Base-by-base conservation (phyloP, 192 early-diverging fungal species). In the Entomortierella parvispora region DNA sequence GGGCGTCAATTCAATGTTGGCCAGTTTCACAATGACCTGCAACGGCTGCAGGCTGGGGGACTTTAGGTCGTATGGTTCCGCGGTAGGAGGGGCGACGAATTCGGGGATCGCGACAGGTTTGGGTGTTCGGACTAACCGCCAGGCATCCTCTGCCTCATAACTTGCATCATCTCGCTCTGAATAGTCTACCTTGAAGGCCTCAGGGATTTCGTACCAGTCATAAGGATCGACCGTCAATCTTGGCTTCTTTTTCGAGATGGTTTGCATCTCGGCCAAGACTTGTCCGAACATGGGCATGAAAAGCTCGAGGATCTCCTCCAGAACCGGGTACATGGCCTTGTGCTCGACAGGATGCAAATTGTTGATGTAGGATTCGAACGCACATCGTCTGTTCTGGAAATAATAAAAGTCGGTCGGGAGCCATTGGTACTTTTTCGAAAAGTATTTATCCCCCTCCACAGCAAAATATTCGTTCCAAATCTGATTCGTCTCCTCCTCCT, bases 241-340 rank as follows among this genome's bases (percentile, higher is more conserved):
- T 25, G 45, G 10, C 3, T 31, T 45, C 43, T 61, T 52, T 20
- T 3, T 15, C 7, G 17, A 3, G 14, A 69, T 29, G 17, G 34
- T 42, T 32, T 31, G 49, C 68, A 69, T 69, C 20, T 69, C 68
- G 5, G 40, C 71, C 22, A 70, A 15, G 7, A 87, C 79, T 2
- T 83, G 63, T 63, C 93, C 90, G 42, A 94, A 89, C 79, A 91
- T 63, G 4, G 90, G 91, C 2, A 93, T 56, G 51, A 92, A 85
- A 33, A 51, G 52, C 29, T 77, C 71, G 49, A 94, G 83, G 29
- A 88, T 76, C 22, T 42, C 37, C 2, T 68, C 79, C 33, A 94
- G 77, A 15, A 80, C 74, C 4, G 68, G 71, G 50, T 93, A 91
- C 60, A 89, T 56, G 12, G 68, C 71, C 10, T 68, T 67, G 59